phyloP scores from a whole-genome alignment of 2,329 filamentous ascomycete species.

The Fusarium bactridioides region DNA sequence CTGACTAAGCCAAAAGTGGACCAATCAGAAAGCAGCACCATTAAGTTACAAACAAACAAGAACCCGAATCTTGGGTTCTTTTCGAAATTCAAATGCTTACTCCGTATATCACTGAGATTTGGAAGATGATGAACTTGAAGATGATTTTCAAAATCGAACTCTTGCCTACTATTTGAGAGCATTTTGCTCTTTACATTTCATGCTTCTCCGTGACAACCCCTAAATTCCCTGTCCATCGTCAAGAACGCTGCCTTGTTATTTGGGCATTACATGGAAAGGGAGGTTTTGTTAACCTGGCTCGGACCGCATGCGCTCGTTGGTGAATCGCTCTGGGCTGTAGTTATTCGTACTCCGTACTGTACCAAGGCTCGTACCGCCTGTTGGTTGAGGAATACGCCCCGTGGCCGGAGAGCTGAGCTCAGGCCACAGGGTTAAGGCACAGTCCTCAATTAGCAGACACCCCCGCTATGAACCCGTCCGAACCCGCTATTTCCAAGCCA shows the following conservation, averaged over 20 bases:
- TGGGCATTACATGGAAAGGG: background rate
- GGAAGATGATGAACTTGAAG: background rate
- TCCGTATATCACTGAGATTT: background rate
- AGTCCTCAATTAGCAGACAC: constrained; percentile 2
- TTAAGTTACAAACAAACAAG: background rate
- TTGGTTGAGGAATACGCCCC: background rate
- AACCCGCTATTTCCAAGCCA: constrained; percentile 19
- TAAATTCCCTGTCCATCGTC: background rate
- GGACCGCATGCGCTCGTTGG: background rate
- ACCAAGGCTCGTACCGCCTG: background rate
- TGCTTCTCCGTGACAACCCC: background rate
- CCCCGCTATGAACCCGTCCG: constrained; percentile 20
- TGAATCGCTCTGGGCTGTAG: background rate
- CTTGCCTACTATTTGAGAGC: background rate
- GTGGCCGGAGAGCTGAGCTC: background rate
- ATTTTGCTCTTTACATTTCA: background rate
- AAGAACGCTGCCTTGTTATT: background rate
- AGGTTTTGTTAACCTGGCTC: background rate
- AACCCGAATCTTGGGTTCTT: background rate
- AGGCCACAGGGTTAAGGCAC: background rate
- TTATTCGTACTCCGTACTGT: background rate
- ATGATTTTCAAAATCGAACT: background rate
- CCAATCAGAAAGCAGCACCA: constrained; percentile 33
- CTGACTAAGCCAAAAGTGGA: constrained; percentile 25
- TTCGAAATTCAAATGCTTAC: background rate